Evolutionary conservation across 768 basidiomycete species (phyloP).

Genomic region (Tylopilus sp.): DNA sequence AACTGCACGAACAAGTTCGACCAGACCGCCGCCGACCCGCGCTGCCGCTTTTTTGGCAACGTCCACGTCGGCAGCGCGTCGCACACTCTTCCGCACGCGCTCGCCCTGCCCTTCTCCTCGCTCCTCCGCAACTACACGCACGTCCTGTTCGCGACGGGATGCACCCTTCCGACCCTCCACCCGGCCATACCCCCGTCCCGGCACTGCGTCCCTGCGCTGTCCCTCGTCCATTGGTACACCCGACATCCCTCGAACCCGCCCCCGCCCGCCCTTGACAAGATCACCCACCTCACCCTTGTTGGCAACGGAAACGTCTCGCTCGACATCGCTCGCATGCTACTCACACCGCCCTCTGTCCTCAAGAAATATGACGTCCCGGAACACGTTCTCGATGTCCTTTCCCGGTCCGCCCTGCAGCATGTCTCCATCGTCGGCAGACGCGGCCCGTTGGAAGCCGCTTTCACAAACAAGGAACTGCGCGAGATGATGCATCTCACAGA

Average conservation of each 20-base stretch:
- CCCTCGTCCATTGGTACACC: conserved; percentile 95
- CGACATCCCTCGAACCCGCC: conserved; percentile 71
- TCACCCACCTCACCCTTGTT: conserved; percentile 75
- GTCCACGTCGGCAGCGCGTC: conserved; percentile 52
- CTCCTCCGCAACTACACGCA: conserved; percentile 78
- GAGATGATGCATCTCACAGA: conserved; percentile 71
- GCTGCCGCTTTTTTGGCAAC: conserved; percentile 91
- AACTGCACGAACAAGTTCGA: conserved; percentile 98
- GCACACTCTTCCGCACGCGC: conserved; percentile 45
- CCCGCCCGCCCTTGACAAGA: conserved; percentile 61
- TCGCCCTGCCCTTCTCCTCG: conserved; percentile 55
- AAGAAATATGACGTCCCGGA: conserved; percentile 75
- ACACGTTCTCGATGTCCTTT: conserved; percentile 65
- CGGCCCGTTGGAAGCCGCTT: conserved; percentile 85
- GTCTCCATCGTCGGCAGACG: conserved; percentile 84
- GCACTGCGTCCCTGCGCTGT: conserved; percentile 69
- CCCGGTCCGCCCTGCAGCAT: conserved; percentile 59
- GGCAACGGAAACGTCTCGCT: conserved; percentile 96
- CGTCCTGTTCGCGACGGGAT: conserved; percentile 84
- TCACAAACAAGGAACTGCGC: conserved; percentile 89
- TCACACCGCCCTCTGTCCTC: conserved; percentile 64
- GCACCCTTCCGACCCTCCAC: conserved; percentile 62
- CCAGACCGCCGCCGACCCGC: conserved; percentile 66
- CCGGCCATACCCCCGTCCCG: conserved; percentile 44
- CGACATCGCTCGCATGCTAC: conserved; percentile 86